phyloP scores from a whole-genome alignment of 331 rosid species.

The Pyrus hybrid region DNA sequence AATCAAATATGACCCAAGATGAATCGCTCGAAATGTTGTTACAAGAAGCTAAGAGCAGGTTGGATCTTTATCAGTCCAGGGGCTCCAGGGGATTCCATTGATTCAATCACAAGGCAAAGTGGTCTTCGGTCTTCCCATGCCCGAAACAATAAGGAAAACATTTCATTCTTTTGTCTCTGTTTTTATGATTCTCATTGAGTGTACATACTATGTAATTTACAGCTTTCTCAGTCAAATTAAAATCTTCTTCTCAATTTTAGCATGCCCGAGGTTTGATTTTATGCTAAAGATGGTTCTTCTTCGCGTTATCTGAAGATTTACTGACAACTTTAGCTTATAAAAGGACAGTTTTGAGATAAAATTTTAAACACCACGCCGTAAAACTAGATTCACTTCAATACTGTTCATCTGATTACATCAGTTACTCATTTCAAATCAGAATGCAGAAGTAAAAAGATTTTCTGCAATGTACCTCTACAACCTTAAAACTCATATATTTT shows the following conservation, averaged over 20 bases:
- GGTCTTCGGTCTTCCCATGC: neutral
- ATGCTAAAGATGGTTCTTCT: neutral
- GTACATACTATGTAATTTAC: slow-evolving; percentile 27
- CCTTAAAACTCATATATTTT: too few species aligned
- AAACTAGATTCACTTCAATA: neutral
- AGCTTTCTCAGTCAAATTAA: slow-evolving; percentile 8
- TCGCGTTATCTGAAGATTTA: neutral
- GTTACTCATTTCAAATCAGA: neutral
- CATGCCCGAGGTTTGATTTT: neutral
- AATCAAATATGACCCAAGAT: slow-evolving; percentile 43
- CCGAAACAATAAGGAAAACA: neutral
- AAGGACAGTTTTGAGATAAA: too few species aligned
- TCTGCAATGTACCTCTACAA: neutral
- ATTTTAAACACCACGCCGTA: neutral
- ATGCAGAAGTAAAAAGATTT: neutral
- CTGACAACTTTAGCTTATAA: neutral
- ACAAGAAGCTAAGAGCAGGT: slow-evolving; percentile 61
- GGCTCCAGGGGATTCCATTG: slow-evolving; percentile 58
- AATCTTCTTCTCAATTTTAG: neutral
- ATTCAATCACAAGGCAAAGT: slow-evolving; percentile 17
- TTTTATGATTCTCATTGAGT: slow-evolving; percentile 18
- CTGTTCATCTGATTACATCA: neutral
- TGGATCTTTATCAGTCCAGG: slow-evolving; percentile 86
- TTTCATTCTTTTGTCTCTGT: slow-evolving; percentile 5
- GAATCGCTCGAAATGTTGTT: slow-evolving; percentile 45